Evolutionary conservation across 2,329 filamentous ascomycete species (phyloP), one percentile per base, ranked within the genome.

Genomic region (Aspergillus pseudonomiae): DNA sequence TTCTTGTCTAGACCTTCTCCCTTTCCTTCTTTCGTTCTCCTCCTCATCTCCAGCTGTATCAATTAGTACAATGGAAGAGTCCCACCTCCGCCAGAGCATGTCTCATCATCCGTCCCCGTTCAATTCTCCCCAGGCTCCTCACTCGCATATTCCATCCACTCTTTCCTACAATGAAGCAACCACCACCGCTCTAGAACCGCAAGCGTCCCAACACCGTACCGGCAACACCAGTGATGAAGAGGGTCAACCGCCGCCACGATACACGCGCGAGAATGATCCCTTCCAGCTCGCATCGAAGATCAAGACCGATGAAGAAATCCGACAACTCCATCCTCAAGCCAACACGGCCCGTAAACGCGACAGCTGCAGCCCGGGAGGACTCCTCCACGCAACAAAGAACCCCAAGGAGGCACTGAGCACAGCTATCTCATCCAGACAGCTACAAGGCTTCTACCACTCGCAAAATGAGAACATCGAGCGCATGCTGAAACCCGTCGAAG

Each of bases 381-480:
- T 19, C 60, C 55, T 48, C 52, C 84, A 85, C 72, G 83, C 81
- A 64, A 83, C 69, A 36, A 69, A 66, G 10, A 73, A 72, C 19
- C 39, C 55, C 16, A 34, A 59, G 26, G 26, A 45, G 14, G 19
- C 57, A 24, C n/a, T 57, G n/a, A 50, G 7, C 21, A 19, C 26
- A 7, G 46, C 63, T 12, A 30, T 66, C 10, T 50, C 56, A 48
- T 67, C 64, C 64, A 70, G 65, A 61, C 65, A 54, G 72, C 77
- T 98, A 19, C 86, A 91, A 72, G 86, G 88, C 57, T 98, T 97
- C 81, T 98, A 98, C 83, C 87, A 92, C 75, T 85, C 85, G 34
- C 94, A 99, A 76, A 99, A 99, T 76, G 92, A 94, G 76, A 94
- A 92, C 71, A 99, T 99, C 69, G 88, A 97, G 81, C 88, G 92